Conservation (phyloP, 768 basidiomycete genomes). For the Kwoniella bestiolae region DNA sequence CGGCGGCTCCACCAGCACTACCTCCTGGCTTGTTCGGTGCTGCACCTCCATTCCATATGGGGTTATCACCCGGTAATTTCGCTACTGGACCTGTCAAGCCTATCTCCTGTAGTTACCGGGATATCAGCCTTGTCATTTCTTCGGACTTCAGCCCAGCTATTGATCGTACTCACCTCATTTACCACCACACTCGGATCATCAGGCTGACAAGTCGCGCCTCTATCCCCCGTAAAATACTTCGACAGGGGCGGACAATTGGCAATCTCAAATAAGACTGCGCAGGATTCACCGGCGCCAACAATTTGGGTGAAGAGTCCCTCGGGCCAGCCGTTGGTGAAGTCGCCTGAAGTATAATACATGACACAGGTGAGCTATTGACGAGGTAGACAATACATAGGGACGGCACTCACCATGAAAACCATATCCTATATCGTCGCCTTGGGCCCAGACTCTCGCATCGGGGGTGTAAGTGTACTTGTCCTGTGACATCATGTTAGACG, state of each 20-base stretch:
- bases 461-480: slow-evolving; percentile 31
- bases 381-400: slow-evolving; percentile 1
- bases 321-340: slow-evolving; percentile 48
- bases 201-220: slow-evolving; percentile 20
- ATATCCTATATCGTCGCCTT: slow-evolving; percentile 41
- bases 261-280: slow-evolving; percentile 28
- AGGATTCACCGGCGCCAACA: slow-evolving; percentile 23
- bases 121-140: not conserved
- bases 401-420: slow-evolving; percentile 43
- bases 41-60: slow-evolving; percentile 22
- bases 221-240: slow-evolving; percentile 7
- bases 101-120: slow-evolving; percentile 8
- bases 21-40: not conserved
- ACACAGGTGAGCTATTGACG: not conserved
- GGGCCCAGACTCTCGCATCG: slow-evolving; percentile 31
- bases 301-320: slow-evolving; percentile 31
- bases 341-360: slow-evolving; percentile 8
- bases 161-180: slow-evolving; percentile 34
- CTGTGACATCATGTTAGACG: not conserved
- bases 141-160: no score
- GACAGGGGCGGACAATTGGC: slow-evolving; percentile 30
- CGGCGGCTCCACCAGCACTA: not conserved
- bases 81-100: slow-evolving; percentile 18
- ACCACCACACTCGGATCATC: slow-evolving; percentile 27
- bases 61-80: slow-evolving; percentile 42